These are phyloP conservation scores for Citrullus amarus DNA, from an alignment of 306 rosid species.

Conservation along the genomic window DNA sequence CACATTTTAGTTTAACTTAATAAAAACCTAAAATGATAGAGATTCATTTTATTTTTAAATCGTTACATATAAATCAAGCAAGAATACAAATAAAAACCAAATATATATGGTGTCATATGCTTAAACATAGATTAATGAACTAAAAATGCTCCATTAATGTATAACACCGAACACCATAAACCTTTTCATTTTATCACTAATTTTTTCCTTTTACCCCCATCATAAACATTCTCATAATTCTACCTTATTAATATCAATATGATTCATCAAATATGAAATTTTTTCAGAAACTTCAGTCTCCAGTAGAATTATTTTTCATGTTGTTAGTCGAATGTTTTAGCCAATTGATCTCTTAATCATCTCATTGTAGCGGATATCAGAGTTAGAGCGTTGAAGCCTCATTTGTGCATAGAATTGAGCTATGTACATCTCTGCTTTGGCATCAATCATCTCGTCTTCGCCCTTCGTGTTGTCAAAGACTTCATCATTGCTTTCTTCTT, in stretches of 20 bases:
- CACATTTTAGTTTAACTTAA: too few relatives aligned
- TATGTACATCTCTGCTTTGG: conserved; percentile 69
- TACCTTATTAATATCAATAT: too few relatives aligned
- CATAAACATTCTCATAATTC: too few relatives aligned
- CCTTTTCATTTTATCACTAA: neutral
- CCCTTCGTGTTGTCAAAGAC: neutral
- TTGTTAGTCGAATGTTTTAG: neutral
- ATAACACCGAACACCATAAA: neutral
- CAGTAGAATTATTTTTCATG: neutral
- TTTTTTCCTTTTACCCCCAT: too few relatives aligned
- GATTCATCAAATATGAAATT: too few relatives aligned
- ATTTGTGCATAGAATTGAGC: conserved; percentile 58
- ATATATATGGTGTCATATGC: neutral
- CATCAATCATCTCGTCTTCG: conserved; percentile 50
- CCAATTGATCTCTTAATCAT: conserved; percentile 40
- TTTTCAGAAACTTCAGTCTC: neutral
- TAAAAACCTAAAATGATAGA: too few relatives aligned
- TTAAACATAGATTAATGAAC: neutral
- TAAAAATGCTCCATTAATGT: neutral
- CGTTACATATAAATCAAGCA: neutral
- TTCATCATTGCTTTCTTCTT: neutral
- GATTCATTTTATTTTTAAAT: neutral
- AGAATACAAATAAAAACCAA: neutral
- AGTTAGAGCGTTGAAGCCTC: conserved; percentile 38
- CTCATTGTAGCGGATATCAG: conserved; percentile 10